These are phyloP conservation scores for Scytalidium lignicola DNA, from an alignment of 2,329 filamentous ascomycete species.

Conservation along the genomic window DNA sequence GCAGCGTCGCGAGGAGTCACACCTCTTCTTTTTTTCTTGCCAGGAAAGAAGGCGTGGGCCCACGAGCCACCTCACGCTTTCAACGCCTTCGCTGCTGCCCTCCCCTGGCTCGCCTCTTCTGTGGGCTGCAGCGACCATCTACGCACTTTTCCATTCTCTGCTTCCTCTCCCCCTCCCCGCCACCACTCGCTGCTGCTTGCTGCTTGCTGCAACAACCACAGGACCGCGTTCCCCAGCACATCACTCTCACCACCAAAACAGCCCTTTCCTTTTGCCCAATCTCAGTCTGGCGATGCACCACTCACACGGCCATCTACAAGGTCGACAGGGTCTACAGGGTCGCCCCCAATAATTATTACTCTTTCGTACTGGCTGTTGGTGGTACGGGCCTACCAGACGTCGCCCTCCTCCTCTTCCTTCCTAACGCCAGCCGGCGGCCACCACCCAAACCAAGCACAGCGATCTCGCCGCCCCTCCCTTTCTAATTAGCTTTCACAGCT, in stretches of 20 bases:
- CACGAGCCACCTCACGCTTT: neutral
- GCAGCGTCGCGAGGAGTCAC: neutral
- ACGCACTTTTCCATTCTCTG: neutral
- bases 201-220: too few species aligned
- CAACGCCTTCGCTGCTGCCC: neutral
- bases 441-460: too few species aligned
- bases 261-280: too few species aligned
- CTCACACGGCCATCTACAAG: too few species aligned
- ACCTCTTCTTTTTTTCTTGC: too few species aligned
- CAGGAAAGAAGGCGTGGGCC: conserved; percentile 3
- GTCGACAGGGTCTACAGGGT: too few species aligned
- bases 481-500: conserved; percentile 5
- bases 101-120: neutral
- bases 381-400: too few species aligned
- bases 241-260: too few species aligned
- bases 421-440: conserved; percentile 9
- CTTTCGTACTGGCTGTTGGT: too few species aligned
- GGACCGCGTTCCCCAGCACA: neutral
- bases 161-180: neutral
- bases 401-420: neutral
- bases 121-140: neutral
- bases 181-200: neutral
- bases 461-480: conserved; percentile 5
- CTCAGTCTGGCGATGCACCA: too few species aligned
- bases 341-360: too few species aligned